These are phyloP conservation scores for Phytopythium helicoides DNA, from an alignment of 352 stramenopile species.

Conservation along the genomic window DNA sequence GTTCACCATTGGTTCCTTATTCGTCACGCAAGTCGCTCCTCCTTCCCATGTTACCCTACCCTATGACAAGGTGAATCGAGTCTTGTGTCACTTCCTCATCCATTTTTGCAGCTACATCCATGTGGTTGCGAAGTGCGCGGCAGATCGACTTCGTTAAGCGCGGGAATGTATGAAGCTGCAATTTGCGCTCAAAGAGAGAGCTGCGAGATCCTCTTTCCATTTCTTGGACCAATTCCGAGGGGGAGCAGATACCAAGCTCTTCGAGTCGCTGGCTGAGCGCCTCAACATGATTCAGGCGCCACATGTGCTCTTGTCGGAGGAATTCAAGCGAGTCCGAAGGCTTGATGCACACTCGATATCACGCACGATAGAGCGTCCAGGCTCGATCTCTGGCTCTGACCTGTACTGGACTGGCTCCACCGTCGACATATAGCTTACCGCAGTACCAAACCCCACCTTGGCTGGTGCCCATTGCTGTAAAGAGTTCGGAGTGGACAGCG, in stretches of 20 bases:
- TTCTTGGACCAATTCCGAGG: slow-evolving; percentile 27
- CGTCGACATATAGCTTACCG: slow-evolving; percentile 24
- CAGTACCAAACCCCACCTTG: slow-evolving; percentile 10
- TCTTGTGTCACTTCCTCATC: too few relatives aligned
- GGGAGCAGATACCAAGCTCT: slow-evolving; percentile 33
- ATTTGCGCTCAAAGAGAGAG: slow-evolving; percentile 37
- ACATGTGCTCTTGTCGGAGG: slow-evolving; percentile 46
- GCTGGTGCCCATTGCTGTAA: slow-evolving; percentile 41
- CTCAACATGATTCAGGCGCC: slow-evolving; percentile 26
- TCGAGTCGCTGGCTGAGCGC: slow-evolving; percentile 39
- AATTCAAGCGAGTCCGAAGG: slow-evolving; percentile 24
- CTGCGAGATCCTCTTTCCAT: slow-evolving; percentile 20
- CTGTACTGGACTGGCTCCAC: slow-evolving; percentile 15
- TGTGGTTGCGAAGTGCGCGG: slow-evolving; percentile 17
- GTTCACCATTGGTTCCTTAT: too few relatives aligned
- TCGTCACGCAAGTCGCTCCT: too few relatives aligned
- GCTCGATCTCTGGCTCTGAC: not conserved
- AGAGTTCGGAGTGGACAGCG: slow-evolving; percentile 10
- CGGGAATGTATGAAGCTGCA: slow-evolving; percentile 47
- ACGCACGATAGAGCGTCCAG: not conserved
- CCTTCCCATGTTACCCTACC: too few relatives aligned
- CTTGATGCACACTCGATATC: slow-evolving; percentile 27
- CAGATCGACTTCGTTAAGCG: slow-evolving; percentile 49
- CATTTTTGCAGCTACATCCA: slow-evolving; percentile 6
- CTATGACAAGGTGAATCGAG: too few relatives aligned